Evolutionary conservation across 2,329 filamentous ascomycete genomes (phyloP), one percentile per base, ranked within the genome.

Genomic region (Penicillium decumbens): DNA sequence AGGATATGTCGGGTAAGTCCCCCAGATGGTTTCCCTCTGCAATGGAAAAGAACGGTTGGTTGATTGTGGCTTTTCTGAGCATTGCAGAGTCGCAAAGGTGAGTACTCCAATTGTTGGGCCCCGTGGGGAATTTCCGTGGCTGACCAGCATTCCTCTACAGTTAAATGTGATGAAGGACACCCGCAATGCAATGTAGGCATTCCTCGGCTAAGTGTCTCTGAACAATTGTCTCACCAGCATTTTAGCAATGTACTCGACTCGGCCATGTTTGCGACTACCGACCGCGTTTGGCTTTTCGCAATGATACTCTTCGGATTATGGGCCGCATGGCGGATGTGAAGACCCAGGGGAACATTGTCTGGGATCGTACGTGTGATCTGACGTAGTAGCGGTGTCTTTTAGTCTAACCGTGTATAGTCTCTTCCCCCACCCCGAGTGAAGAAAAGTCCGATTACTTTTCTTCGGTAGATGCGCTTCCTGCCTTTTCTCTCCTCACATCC

Each of bases 261-360:
- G 77, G 78, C 40, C 77, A 81, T 60, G 69, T 71, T 30, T 82
- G 80, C 61, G 80, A 82, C 59, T 83, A 81, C 65, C 76, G 75
- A 50, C 77, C 78, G 13, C 73, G 80, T 41, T 69, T 79, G n/a
- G 71, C 74, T n/a, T 80, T 79, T 59, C 72, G 75, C 53, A 74
- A 80, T 62, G 77, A 79, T 56, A 79, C 77, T n/a, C 65, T 68
- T 29, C 71, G 76, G 44, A 71, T 78, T 29, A 72, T 76, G 51
- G 73, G 76, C 44, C 72, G 75, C n/a, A 78, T 77, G 73, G 67
- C 72, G 43, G 73, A 79, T 56, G 74, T 81, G 38, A 76, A 72
- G 29, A 77, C 70, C 3, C 63, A 67, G n/a, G 77, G 76, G 15
- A 80, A 76, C 56, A 63, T 70, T 39, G 75, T 81, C 33, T 82